phyloP scores from a whole-genome alignment of 2,329 filamentous ascomycete genomes.

The Pyrenophora tritici-repentis region DNA sequence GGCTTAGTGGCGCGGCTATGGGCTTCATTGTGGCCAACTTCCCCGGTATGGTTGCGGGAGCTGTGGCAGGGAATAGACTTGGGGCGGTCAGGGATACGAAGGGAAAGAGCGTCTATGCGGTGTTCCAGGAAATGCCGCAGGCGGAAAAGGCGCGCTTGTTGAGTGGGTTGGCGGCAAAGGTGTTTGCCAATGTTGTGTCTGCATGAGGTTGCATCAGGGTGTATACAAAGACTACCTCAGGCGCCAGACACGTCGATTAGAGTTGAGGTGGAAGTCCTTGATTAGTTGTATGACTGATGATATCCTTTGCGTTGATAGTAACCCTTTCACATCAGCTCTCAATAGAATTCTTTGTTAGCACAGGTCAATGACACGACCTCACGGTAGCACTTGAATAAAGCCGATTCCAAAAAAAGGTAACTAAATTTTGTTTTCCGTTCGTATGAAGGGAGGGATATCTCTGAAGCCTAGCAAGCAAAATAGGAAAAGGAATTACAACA shows the following conservation, averaged over 20 bases:
- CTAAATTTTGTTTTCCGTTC: background rate
- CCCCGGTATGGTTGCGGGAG: conserved; percentile 84
- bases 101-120: conserved; percentile 92
- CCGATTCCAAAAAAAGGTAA: too few species aligned
- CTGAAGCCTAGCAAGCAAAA: background rate
- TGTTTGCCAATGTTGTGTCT: conserved; percentile 76
- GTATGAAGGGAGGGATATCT: conserved; percentile 12
- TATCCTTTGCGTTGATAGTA: too few species aligned
- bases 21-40: conserved; percentile 96
- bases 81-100: conserved; percentile 86
- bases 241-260: too few species aligned
- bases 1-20: conserved; percentile 83
- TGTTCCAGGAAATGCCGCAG: conserved; percentile 87
- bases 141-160: conserved; percentile 79
- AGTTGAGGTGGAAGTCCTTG: background rate
- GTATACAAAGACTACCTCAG: background rate
- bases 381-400: too few species aligned
- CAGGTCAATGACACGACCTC: too few species aligned
- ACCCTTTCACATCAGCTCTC: too few species aligned
- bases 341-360: too few species aligned
- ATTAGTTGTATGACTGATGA: too few species aligned
- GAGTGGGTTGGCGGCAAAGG: conserved; percentile 81
- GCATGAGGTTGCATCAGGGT: background rate
- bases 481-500: background rate
- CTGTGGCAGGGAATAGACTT: conserved; percentile 89